Base-by-base conservation (phyloP, 164 flowering plant genomes). In the Pachysandra terminalis region DNA sequence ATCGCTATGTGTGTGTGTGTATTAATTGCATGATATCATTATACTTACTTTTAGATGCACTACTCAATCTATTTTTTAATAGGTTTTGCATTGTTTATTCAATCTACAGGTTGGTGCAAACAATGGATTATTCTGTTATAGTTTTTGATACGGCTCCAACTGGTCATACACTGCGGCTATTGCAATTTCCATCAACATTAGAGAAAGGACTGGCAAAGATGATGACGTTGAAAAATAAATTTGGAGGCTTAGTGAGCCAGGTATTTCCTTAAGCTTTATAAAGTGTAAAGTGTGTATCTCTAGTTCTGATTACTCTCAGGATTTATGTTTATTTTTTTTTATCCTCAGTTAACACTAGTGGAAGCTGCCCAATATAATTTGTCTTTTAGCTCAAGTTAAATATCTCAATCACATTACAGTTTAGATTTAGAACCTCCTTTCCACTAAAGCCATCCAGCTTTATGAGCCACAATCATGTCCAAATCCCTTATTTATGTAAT, bases 121-220 rank as follows among this genome's bases (percentile, higher is more conserved):
- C 98, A 59, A 90, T 95, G 99, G 99, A 95, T 76, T 95, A 92
- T 76, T 90, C 98, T 45, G 88, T 84, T 12, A 90, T 95, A 73
- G 97, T 95, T 49, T 95, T 95, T 78, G 99, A 96, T 79, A 96
- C 99, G 53, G 99, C 97, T 69, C 98, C 98, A 68, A 95, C 99
- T 69, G 99, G 99, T 21, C 99, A 95, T 69, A 95, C 98, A 49
- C 89, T 96, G 7, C 87, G 99, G 61, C 77, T 96, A 15, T 79
- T 96, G 80, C 98, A 96, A 66, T 96, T 96, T 74, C 99, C 99
- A 27, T 76, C 97, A 52, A 92, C 96, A 37, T 74, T 93, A 59
- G 99, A 96, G 80, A 96, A 90, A 78, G 99, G 99, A 21, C 89
- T 96, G 14, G 79, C 81, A 7, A 88, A 96, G 77, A 68, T 96